Evolutionary conservation across 352 stramenopile species (phyloP).

Genomic region (Plasmopara muralis): DNA sequence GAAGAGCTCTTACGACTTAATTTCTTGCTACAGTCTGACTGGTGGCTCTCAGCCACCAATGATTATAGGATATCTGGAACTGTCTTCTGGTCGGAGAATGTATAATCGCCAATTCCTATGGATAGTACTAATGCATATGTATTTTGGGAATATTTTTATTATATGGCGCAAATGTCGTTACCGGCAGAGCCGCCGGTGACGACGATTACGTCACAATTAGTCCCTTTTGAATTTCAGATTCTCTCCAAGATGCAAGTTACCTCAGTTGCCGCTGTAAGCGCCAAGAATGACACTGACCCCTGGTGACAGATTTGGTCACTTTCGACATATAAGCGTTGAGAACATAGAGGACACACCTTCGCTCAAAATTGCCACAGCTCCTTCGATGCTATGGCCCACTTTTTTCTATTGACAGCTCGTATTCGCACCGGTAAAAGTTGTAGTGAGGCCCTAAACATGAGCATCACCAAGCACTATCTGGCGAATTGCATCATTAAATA

Average conservation of each 20-base stretch:
- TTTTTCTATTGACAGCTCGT: conserved; percentile 70
- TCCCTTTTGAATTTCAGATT: conserved; percentile 45
- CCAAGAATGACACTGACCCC: conserved; percentile 37
- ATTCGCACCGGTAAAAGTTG: conserved; percentile 56
- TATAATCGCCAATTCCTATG: too few relatives aligned
- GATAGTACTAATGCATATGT: too few relatives aligned
- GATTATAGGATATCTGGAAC: too few relatives aligned
- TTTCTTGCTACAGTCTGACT: too few relatives aligned
- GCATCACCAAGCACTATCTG: background rate
- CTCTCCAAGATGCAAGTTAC: conserved; percentile 31
- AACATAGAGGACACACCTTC: conserved; percentile 32
- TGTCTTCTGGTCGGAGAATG: too few relatives aligned
- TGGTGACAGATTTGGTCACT: conserved; percentile 3
- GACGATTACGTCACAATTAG: background rate
- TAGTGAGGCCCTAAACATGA: conserved; percentile 32
- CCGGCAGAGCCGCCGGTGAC: too few relatives aligned
- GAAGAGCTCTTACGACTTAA: too few relatives aligned
- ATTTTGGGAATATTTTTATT: too few relatives aligned
- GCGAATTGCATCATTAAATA: background rate
- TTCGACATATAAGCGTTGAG: background rate
- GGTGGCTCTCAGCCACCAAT: too few relatives aligned
- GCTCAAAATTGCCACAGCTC: conserved; percentile 43
- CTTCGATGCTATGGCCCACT: conserved; percentile 47
- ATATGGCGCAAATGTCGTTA: too few relatives aligned
- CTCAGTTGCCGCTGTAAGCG: conserved; percentile 51